phyloP scores from a whole-genome alignment of 2,329 filamentous ascomycete species.

The Neopestalotiopsis sp. region DNA sequence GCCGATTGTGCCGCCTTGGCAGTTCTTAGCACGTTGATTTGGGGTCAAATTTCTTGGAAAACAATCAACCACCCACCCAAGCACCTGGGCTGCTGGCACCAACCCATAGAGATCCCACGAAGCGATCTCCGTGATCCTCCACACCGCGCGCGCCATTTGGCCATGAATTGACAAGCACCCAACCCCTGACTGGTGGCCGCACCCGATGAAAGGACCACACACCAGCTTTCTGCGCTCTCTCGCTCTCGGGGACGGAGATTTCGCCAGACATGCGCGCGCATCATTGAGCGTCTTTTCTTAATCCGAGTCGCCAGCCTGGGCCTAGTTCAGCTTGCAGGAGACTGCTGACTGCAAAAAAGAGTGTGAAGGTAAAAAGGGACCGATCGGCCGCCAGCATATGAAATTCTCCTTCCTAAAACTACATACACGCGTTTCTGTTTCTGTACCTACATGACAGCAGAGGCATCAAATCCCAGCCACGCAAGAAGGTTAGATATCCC shows the following conservation, averaged over 20 bases:
- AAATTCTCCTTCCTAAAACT: constrained; percentile 15
- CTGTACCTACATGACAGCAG: not conserved
- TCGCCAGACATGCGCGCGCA: not conserved
- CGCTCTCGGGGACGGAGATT: not conserved
- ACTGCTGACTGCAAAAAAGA: not conserved
- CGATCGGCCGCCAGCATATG: not conserved
- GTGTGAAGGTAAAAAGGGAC: not conserved
- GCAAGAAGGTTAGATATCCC: not conserved
- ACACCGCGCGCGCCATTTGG: not conserved
- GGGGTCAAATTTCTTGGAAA: constrained; percentile 1
- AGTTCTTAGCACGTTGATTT: not conserved
- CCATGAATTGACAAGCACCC: not conserved
- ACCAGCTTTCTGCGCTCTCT: not conserved
- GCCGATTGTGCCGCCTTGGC: constrained; percentile 12
- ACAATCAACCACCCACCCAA: not conserved
- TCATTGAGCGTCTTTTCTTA: not conserved
- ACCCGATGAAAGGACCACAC: not conserved
- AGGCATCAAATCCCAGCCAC: not conserved
- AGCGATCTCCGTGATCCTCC: constrained; percentile 3
- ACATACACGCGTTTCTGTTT: not conserved
- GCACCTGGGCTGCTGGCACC: not conserved
- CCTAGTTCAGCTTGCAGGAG: not conserved
- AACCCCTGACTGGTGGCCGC: not conserved
- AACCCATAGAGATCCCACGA: not conserved
- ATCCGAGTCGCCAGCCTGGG: not conserved